These are phyloP conservation scores for Malassezia psittaci DNA, from an alignment of 1,284 basidiomycete genomes.

Conservation along the genomic window DNA sequence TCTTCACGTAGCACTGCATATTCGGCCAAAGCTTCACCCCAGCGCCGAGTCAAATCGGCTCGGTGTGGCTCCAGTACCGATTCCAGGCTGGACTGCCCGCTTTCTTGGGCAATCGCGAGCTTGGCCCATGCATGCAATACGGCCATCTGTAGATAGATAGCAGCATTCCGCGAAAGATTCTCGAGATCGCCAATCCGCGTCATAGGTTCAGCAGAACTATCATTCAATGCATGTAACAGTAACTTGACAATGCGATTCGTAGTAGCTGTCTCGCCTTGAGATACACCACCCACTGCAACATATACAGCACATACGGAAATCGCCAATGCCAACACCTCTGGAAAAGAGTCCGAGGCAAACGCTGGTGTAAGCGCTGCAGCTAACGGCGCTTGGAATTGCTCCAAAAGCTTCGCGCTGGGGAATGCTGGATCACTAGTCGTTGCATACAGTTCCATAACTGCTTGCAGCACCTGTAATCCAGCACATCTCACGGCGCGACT, in stretches of 20 bases:
- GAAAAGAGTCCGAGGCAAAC: constrained; percentile 85
- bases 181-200: constrained; percentile 74
- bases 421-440: constrained; percentile 82
- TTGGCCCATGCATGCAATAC: constrained; percentile 93
- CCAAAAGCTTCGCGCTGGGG: constrained; percentile 76
- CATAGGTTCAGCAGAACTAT: constrained; percentile 15
- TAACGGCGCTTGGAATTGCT: constrained; percentile 96
- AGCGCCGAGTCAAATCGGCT: constrained; percentile 64
- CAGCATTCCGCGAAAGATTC: constrained; percentile 81
- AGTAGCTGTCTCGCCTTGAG: constrained; percentile 67
- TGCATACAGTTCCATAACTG: constrained; percentile 87
- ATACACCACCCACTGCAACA: constrained; percentile 77
- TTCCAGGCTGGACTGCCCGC: constrained; percentile 59
- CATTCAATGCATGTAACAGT: constrained; percentile 59
- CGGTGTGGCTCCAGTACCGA: constrained; percentile 76
- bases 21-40: constrained; percentile 79
- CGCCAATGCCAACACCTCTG: constrained; percentile 84
- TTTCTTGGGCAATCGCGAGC: constrained; percentile 64
- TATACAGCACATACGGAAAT: constrained; percentile 90
- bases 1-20: constrained; percentile 77
- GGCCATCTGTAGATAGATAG: constrained; percentile 86
- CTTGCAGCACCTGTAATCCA: constrained; percentile 75
- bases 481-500: constrained; percentile 91
- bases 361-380: constrained; percentile 96
- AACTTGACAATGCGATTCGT: constrained; percentile 93